phyloP scores from a whole-genome alignment of 306 rosid species.

The Vigna mungo region DNA sequence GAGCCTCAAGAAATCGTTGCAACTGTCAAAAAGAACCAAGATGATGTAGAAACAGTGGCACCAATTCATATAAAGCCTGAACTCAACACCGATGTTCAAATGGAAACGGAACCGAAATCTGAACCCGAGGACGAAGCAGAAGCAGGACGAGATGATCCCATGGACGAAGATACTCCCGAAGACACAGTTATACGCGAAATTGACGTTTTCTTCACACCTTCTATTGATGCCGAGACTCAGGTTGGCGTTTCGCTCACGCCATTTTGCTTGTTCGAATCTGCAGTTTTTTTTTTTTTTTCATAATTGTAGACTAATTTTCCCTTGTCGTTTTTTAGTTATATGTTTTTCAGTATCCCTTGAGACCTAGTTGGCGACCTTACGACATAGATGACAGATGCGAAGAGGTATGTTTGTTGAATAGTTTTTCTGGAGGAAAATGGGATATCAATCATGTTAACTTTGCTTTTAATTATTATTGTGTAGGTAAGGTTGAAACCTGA shows the following conservation, averaged over 20 bases:
- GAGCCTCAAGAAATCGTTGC: slow-evolving; percentile 48
- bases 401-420: slow-evolving; percentile 58
- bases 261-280: neutral
- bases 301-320: neutral
- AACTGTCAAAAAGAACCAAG: slow-evolving; percentile 45
- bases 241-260: slow-evolving; percentile 42
- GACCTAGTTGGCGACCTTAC: slow-evolving; percentile 89
- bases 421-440: neutral
- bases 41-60: slow-evolving; percentile 24
- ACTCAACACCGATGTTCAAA: slow-evolving; percentile 51
- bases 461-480: neutral
- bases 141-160: slow-evolving; percentile 50
- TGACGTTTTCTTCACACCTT: slow-evolving; percentile 74
- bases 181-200: slow-evolving; percentile 84
- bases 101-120: slow-evolving; percentile 47
- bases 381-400: slow-evolving; percentile 77
- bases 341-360: slow-evolving; percentile 85
- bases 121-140: slow-evolving; percentile 47
- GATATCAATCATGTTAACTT: neutral
- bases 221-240: slow-evolving; percentile 58
- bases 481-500: slow-evolving; percentile 75
- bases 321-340: slow-evolving; percentile 56
- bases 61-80: slow-evolving; percentile 37
- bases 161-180: slow-evolving; percentile 62
- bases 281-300: neutral